Conservation (phyloP, 73 alveolate species). For the Breviolum minutum region DNA sequence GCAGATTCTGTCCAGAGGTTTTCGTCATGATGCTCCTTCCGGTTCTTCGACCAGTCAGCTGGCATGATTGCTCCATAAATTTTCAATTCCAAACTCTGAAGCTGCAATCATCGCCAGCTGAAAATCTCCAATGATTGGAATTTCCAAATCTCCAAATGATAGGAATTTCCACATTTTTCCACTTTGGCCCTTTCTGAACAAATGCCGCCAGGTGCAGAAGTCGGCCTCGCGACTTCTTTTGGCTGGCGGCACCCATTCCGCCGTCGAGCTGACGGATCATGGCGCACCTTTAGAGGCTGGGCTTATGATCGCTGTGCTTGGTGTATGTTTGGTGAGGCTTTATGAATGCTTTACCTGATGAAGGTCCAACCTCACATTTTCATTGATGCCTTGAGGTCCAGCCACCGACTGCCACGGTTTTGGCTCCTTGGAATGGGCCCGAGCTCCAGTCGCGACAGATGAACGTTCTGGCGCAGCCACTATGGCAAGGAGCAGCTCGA, state of each 20-base stretch:
- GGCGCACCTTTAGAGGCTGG: constrained; percentile 26
- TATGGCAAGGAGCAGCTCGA: constrained; percentile 12
- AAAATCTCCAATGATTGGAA: neutral
- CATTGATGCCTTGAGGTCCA: no score
- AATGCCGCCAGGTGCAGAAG: constrained; percentile 45
- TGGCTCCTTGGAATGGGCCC: neutral
- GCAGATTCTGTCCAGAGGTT: neutral
- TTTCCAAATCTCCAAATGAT: neutral
- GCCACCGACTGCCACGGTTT: no score
- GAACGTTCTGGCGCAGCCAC: constrained; percentile 50
- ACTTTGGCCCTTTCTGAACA: neutral
- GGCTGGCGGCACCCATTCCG: constrained; percentile 33
- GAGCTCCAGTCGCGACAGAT: constrained; percentile 22
- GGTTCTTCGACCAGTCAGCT: constrained; percentile 73
- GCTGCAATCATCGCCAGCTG: no score
- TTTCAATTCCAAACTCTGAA: no score
- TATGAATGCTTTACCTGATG: no score
- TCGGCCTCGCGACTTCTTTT: constrained; percentile 67
- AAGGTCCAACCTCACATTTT: no score
- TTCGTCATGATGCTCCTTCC: constrained; percentile 58
- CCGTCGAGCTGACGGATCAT: constrained; percentile 42
- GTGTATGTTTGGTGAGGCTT: neutral
- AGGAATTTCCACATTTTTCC: neutral
- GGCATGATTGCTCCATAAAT: no score
- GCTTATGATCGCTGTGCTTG: no score